These are phyloP conservation scores for Exophiala sp. DNA, from an alignment of 2,329 filamentous ascomycete genomes.

Conservation along the genomic window DNA sequence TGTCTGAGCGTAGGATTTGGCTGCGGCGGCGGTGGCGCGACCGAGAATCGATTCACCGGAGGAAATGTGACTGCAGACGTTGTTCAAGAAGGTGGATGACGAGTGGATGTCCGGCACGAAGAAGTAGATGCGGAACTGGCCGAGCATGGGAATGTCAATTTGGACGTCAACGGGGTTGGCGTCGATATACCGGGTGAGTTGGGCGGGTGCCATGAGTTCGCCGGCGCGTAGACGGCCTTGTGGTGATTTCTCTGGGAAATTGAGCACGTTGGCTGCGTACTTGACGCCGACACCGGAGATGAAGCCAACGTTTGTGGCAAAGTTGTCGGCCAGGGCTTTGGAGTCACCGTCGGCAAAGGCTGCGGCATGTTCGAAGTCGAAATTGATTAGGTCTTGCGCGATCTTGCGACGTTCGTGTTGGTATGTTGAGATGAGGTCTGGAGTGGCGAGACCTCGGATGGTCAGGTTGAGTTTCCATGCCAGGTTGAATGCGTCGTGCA, in stretches of 20 bases:
- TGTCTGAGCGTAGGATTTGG: slow-evolving; percentile 59
- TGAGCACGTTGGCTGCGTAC: slow-evolving; percentile 63
- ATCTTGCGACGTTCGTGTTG: slow-evolving; percentile 54
- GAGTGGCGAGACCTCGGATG: slow-evolving; percentile 39
- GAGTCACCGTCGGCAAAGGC: slow-evolving; percentile 59
- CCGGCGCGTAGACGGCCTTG: slow-evolving; percentile 38
- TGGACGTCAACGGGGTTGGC: slow-evolving; percentile 75
- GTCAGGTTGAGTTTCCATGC: slow-evolving; percentile 55
- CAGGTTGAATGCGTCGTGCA: slow-evolving; percentile 62
- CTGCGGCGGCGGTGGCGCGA: slow-evolving; percentile 57
- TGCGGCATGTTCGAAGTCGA: slow-evolving; percentile 47
- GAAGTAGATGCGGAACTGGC: slow-evolving; percentile 73
- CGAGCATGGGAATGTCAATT: slow-evolving; percentile 71
- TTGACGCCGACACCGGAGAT: slow-evolving; percentile 69
- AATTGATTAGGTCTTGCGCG: slow-evolving; percentile 63
- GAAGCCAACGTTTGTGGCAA: slow-evolving; percentile 67
- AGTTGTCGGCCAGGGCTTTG: slow-evolving; percentile 62
- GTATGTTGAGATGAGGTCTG: slow-evolving; percentile 49
- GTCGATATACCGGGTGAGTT: slow-evolving; percentile 70
- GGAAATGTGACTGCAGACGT: slow-evolving; percentile 56
- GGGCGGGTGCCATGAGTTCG: slow-evolving; percentile 60
- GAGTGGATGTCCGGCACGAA: slow-evolving; percentile 61
- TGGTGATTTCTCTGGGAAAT: slow-evolving; percentile 44
- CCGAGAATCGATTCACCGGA: slow-evolving; percentile 55
- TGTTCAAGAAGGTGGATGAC: slow-evolving; percentile 56